Evolutionary conservation across 2,329 filamentous ascomycete genomes (phyloP), one percentile per base, ranked within the genome.

Genomic region (Spiromastix sp.): DNA sequence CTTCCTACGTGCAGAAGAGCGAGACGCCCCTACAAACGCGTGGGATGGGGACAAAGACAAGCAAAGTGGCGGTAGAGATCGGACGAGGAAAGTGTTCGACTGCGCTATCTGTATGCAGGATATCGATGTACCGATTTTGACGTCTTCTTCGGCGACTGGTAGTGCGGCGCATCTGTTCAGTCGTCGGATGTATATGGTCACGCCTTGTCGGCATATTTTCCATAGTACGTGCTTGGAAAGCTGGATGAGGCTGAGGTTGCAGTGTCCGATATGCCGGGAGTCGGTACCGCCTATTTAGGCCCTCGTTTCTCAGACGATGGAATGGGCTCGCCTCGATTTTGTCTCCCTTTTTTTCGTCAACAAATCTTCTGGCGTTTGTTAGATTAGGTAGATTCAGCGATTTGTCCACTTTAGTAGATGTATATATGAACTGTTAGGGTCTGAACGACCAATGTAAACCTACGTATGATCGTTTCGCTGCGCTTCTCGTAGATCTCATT

Each of bases 211-310:
- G 37, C 91, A 98, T 63, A 86, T 96, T 32, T 98, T 98, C 56
- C 91, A 98, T 55, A 91, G 79, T 38, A 68, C 72, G 20, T 98
- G 91, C 59, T 64, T 98, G 47, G 89, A 96, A 62, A 86, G 85
- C 25, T 96, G 91, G 91, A 91, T 98, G 82, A 74, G 84, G 54
- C 86, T 93, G 56, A 67, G 89, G 39, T 61, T 98, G 51, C 85
- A 94, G 63, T 98, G 91, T 62, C 91, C 91, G 1, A 95, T 94
- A 46, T 96, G 91, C 61, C 72, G 91, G 47, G 87, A 95, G 63
- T 80, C 82, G 40, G 59, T 96, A 50, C 89, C 89, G 34, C 85
- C 87, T 28, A 60, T 94, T 54, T 95, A 70, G 32, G 17, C 13
- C n/a, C n/a, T n/a, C n/a, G n/a, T n/a, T n/a, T n/a, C n/a, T n/a